Percentiles rank a stretch among this genome's conserved stretches.
These are phyloP conservation scores for Globisporangium okanoganense DNA, from an alignment of 352 stramenopile species.

Conservation along the genomic window DNA sequence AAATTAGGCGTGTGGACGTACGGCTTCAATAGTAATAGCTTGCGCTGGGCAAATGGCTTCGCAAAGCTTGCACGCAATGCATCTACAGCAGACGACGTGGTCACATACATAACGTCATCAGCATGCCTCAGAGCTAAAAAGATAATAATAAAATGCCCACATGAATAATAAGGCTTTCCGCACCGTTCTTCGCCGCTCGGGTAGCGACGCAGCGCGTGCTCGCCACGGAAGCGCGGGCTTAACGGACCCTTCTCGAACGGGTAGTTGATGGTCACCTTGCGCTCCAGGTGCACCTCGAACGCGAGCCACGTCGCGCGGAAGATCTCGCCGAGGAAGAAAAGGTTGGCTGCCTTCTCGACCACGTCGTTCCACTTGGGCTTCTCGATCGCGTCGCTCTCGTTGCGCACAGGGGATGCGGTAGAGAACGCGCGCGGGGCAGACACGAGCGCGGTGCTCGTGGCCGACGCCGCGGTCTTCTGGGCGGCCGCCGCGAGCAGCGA, in stretches of 20 bases:
- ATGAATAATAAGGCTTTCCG: slow-evolving; percentile 7
- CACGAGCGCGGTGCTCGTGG: slow-evolving; percentile 11
- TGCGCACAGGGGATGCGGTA: slow-evolving; percentile 19
- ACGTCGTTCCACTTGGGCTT: slow-evolving; percentile 70
- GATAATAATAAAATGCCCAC: not conserved
- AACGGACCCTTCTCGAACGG: slow-evolving; percentile 97
- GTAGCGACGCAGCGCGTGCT: slow-evolving; percentile 98
- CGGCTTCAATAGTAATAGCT: slow-evolving; percentile 99
- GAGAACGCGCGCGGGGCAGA: slow-evolving; percentile 27
- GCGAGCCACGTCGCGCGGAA: slow-evolving; percentile 76
- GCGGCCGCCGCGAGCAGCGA: slow-evolving; percentile 35
- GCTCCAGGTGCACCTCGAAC: slow-evolving; percentile 80
- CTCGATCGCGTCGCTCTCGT: slow-evolving; percentile 24
- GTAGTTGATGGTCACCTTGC: slow-evolving; percentile 99
- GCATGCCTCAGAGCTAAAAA: not conserved
- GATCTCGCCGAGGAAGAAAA: slow-evolving; percentile 83
- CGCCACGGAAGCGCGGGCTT: slow-evolving; percentile 97
- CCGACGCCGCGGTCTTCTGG: slow-evolving; percentile 21
- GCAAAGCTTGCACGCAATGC: slow-evolving; percentile 99
- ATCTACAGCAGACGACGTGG: slow-evolving; percentile 52
- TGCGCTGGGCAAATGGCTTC: slow-evolving; percentile 99
- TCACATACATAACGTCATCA: slow-evolving; percentile 4
- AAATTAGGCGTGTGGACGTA: slow-evolving; percentile 21
- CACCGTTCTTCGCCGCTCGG: slow-evolving; percentile 98
- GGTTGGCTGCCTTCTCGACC: slow-evolving; percentile 77